Evolutionary conservation across 192 early-diverging fungal species (phyloP).

Genomic region (Irineochytrium annulatum): DNA sequence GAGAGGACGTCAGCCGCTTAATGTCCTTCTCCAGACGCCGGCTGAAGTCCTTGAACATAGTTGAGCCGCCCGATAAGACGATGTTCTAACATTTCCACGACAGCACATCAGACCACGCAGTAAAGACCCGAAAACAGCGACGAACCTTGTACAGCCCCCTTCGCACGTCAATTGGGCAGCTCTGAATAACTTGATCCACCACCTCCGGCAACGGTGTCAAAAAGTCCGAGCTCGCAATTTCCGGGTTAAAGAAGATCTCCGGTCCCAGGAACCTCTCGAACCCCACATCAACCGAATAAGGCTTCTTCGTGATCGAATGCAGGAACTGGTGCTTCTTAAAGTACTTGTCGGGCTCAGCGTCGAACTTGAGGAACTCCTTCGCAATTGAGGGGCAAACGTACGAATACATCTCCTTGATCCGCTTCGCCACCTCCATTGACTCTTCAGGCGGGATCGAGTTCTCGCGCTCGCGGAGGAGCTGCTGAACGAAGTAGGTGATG

Average conservation of each 20-base stretch:
- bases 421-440: slow-evolving; percentile 87
- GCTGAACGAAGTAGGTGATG: slow-evolving; percentile 96
- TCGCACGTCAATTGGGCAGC: slow-evolving; percentile 94
- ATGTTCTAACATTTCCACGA: slow-evolving; percentile 69
- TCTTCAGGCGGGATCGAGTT: slow-evolving; percentile 95
- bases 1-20: slow-evolving; percentile 66
- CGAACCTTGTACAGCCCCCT: slow-evolving; percentile 89
- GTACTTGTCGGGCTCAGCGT: slow-evolving; percentile 83
- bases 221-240: slow-evolving; percentile 95
- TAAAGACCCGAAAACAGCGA: slow-evolving; percentile 6
- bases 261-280: slow-evolving; percentile 99
- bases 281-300: slow-evolving; percentile 93
- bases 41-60: slow-evolving; percentile 98
- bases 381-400: slow-evolving; percentile 97
- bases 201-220: slow-evolving; percentile 93
- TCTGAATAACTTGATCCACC: slow-evolving; percentile 94
- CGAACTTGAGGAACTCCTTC: slow-evolving; percentile 93
- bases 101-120: neutral
- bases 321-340: slow-evolving; percentile 83
- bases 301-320: slow-evolving; percentile 80
- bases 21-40: slow-evolving; percentile 94
- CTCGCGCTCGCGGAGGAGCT: slow-evolving; percentile 95
- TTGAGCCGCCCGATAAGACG: slow-evolving; percentile 96
- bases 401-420: slow-evolving; percentile 95
- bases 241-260: slow-evolving; percentile 99